Conservation (phyloP, 805 yeast species). For the Yarrowia osloensis region DNA sequence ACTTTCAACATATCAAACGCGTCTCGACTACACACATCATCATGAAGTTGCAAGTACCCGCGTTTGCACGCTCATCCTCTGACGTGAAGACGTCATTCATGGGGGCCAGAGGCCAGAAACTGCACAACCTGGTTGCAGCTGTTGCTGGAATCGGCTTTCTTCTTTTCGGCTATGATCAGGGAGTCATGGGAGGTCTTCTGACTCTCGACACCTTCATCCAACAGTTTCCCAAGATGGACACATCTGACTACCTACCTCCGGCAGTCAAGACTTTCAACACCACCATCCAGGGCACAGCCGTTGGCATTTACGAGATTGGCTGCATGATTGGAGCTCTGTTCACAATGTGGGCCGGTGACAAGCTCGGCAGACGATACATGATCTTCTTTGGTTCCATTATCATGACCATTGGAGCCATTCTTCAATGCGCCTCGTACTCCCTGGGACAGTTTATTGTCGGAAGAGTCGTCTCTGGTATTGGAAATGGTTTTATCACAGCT, state of each 20-base stretch:
- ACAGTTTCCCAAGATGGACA: conserved; percentile 35
- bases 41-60: neutral
- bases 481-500: conserved; percentile 74
- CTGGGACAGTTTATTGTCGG: conserved; percentile 48
- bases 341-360: conserved; percentile 53
- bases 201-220: conserved; percentile 50
- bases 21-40: too few relatives aligned
- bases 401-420: conserved; percentile 51
- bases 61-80: neutral
- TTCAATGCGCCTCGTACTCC: conserved; percentile 46
- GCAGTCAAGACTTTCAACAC: conserved; percentile 19
- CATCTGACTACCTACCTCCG: conserved; percentile 8
- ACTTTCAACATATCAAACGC: too few relatives aligned
- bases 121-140: conserved; percentile 33
- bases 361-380: conserved; percentile 51
- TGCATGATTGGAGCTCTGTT: conserved; percentile 52
- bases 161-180: conserved; percentile 71
- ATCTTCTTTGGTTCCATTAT: conserved; percentile 52
- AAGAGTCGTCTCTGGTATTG: conserved; percentile 72
- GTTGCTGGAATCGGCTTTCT: conserved; percentile 42
- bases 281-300: conserved; percentile 35
- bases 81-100: conserved; percentile 24
- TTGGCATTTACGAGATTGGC: conserved; percentile 49
- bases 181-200: conserved; percentile 75
- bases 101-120: conserved; percentile 33